Base-by-base conservation (phyloP, 2,329 filamentous ascomycete genomes). In the Diaporthe sp. region DNA sequence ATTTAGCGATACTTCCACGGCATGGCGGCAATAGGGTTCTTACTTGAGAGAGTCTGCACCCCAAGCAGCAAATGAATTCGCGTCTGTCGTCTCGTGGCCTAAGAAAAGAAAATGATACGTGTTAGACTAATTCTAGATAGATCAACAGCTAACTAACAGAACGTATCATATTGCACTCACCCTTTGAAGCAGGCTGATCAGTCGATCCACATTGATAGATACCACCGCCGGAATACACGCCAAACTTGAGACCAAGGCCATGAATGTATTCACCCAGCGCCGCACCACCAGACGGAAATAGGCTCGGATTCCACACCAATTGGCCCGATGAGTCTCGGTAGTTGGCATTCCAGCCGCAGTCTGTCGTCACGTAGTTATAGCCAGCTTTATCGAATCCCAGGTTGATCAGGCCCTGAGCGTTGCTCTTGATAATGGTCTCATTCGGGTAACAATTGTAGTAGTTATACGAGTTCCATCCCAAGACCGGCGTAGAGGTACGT, bases 401-500 rank as follows among this genome's bases (percentile, higher is more conserved):
- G 57, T 88, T 85, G 0, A 90, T 84, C 0, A 92, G 80, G 0
- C 88, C 89, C 55, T 89, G 82, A 0, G 89, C 88, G 73, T 89
- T 91, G 3, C 83, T 81, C 55, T 86, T 84, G 33, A 90, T 86
- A 50, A 87, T 87, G 0, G 80, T 80, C 76, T 90, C 86, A 54
- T 82, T 87, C 0, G 87, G 87, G 1, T 81, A 80, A 78, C 89
- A 91, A 67, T 82, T 83, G 79, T 89, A 90, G 54, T 86, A 83
- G 71, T 92, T 92, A 77, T 92, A 92, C 2, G 86, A 88, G 75
- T 91, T 91, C 89, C 89, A 92, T 17, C 89, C 85, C 85, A 87
- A 86, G 0, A 84, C 83, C 2, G 86, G 86, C 1, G 84, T 84
- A 5, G 72, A 69, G 1, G 75, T 74, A 19, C 75, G 75, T 22